phyloP scores from a whole-genome alignment of 2,329 filamentous ascomycete genomes.

The Lasiodiplodia sp. region DNA sequence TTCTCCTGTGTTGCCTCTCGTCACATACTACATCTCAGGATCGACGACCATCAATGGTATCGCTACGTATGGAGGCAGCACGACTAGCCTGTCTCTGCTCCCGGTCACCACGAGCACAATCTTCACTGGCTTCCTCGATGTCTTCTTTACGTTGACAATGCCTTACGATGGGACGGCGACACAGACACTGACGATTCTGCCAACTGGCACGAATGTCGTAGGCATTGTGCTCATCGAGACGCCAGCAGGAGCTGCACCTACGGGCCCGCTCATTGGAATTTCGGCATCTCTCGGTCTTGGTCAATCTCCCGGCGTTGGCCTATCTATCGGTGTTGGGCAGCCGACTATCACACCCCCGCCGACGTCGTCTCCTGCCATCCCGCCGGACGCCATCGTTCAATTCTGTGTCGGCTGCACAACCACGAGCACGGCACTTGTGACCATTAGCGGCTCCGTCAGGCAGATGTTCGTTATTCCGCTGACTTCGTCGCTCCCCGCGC shows the following conservation, averaged over 20 bases:
- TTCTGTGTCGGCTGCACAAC: conserved; percentile 1
- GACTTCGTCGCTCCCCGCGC: background rate
- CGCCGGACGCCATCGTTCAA: background rate
- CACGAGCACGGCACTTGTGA: background rate
- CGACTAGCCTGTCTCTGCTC: background rate
- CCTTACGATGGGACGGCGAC: background rate
- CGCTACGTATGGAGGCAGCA: background rate
- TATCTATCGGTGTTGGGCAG: too few relatives aligned
- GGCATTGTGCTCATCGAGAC: background rate
- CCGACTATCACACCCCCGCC: background rate
- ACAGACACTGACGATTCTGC: background rate
- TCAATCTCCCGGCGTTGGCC: too few relatives aligned
- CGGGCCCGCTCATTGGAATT: too few relatives aligned
- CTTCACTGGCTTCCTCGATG: background rate
- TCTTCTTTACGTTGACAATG: background rate
- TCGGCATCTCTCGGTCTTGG: too few relatives aligned
- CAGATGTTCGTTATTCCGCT: background rate
- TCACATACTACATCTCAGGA: background rate
- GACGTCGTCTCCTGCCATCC: background rate
- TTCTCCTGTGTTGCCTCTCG: background rate
- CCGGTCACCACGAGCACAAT: background rate
- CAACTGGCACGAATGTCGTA: background rate
- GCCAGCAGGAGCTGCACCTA: background rate
- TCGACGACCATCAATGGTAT: background rate
- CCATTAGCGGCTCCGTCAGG: background rate